Conservation (phyloP, 768 basidiomycete genomes). For the Melanogaster broomeanus region DNA sequence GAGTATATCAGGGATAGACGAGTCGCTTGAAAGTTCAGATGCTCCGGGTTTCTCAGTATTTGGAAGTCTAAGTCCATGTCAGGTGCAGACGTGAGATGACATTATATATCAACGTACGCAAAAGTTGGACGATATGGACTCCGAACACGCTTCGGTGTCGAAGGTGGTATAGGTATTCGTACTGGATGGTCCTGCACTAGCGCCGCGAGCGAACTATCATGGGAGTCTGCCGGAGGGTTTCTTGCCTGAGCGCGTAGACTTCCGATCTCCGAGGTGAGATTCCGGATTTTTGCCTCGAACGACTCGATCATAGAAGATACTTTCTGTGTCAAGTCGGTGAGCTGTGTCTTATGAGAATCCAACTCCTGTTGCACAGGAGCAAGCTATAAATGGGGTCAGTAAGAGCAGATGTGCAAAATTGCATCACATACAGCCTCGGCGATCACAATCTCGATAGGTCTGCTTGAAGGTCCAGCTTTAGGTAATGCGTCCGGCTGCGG, state of each 20-base stretch:
- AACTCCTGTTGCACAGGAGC: constrained; percentile 55
- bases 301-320: constrained; percentile 29
- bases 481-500: constrained; percentile 4
- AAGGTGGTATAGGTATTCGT: constrained; percentile 32
- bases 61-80: constrained; percentile 20
- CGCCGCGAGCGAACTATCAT: constrained; percentile 7
- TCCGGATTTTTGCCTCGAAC: constrained; percentile 40
- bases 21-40: constrained; percentile 22
- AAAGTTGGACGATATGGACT: constrained; percentile 28
- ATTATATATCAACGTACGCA: constrained; percentile 19
- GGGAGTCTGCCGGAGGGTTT: constrained; percentile 5
- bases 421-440: constrained; percentile 31
- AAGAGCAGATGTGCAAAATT: background rate
- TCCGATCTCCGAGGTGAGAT: constrained; percentile 37
- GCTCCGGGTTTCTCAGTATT: constrained; percentile 15
- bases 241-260: constrained; percentile 24
- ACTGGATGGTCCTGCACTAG: constrained; percentile 13
- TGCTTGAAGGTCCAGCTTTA: constrained; percentile 4
- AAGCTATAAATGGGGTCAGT: constrained; percentile 36
- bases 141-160: constrained; percentile 35
- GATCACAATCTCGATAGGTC: constrained; percentile 18
- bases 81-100: constrained; percentile 7
- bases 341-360: constrained; percentile 46
- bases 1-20: constrained; percentile 17
- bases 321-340: constrained; percentile 36